phyloP scores from a whole-genome alignment of 2,329 filamentous ascomycete genomes.

The Myriangium duriaei region DNA sequence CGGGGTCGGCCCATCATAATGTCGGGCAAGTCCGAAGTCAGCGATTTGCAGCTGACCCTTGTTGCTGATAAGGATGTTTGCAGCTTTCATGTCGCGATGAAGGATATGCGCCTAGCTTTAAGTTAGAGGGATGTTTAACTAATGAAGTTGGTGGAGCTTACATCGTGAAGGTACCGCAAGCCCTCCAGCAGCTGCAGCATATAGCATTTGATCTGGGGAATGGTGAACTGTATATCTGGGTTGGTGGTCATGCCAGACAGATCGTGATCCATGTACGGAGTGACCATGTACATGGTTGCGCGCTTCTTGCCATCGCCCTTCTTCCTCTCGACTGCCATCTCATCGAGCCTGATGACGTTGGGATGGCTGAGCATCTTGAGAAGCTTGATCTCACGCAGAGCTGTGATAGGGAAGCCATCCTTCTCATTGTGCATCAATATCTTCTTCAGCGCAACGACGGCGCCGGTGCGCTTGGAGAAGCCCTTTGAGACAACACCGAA shows the following conservation, averaged over 20 bases:
- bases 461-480: conserved; percentile 58
- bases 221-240: conserved; percentile 72
- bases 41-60: conserved; percentile 87
- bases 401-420: conserved; percentile 97
- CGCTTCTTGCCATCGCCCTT: conserved; percentile 48
- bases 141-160: conserved; percentile 20
- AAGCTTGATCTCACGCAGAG: conserved; percentile 92
- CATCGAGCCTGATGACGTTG: conserved; percentile 76
- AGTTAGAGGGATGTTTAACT: neutral
- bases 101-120: conserved; percentile 51
- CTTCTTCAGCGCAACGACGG: conserved; percentile 84
- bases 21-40: conserved; percentile 87
- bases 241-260: conserved; percentile 95
- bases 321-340: conserved; percentile 91
- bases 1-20: conserved; percentile 78
- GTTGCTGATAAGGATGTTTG: conserved; percentile 94
- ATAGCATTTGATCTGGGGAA: conserved; percentile 95
- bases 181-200: conserved; percentile 87
- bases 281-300: conserved; percentile 95
- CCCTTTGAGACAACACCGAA: conserved; percentile 96
- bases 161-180: conserved; percentile 75
- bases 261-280: conserved; percentile 97
- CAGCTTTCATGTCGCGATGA: conserved; percentile 97
- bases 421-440: conserved; percentile 99
- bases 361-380: conserved; percentile 86